Percentiles rank a stretch among this genome's conserved stretches.
phyloP scores from a whole-genome alignment of 495 filamentous ascomycete species.

The Aspergillus cavernicola region DNA sequence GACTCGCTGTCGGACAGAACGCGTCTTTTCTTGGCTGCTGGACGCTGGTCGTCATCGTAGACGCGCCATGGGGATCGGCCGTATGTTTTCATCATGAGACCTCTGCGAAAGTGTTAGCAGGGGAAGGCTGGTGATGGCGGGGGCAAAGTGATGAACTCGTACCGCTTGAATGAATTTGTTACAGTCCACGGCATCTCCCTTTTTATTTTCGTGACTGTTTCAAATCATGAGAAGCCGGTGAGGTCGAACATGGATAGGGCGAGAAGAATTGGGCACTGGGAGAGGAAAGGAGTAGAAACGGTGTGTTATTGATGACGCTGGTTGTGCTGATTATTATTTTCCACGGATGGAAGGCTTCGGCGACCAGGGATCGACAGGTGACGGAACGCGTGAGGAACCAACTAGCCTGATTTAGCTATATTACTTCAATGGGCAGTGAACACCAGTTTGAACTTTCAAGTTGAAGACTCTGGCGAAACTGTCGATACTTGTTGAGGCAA shows the following conservation, averaged over 20 bases:
- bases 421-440: conserved; percentile 12
- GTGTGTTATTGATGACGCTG: conserved; percentile 10
- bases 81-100: conserved; percentile 54
- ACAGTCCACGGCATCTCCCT: conserved; percentile 54
- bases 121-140: background rate
- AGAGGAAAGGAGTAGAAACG: background rate
- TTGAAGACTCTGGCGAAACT: too few relatives aligned
- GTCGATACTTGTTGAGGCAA: background rate
- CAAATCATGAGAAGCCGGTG: conserved; percentile 18
- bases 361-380: conserved; percentile 23
- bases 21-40: conserved; percentile 46
- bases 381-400: conserved; percentile 16
- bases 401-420: conserved; percentile 30
- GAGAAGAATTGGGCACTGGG: conserved; percentile 4
- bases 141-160: conserved; percentile 7
- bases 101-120: conserved; percentile 24
- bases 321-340: conserved; percentile 24
- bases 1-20: conserved; percentile 36
- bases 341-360: conserved; percentile 20
- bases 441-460: too few relatives aligned
- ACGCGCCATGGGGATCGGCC: conserved; percentile 47
- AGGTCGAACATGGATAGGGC: conserved; percentile 21
- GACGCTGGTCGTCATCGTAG: conserved; percentile 43
- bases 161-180: conserved; percentile 58
- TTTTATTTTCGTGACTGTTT: conserved; percentile 14